phyloP scores from a whole-genome alignment of 495 filamentous ascomycete genomes.

The Letharia columbiana region DNA sequence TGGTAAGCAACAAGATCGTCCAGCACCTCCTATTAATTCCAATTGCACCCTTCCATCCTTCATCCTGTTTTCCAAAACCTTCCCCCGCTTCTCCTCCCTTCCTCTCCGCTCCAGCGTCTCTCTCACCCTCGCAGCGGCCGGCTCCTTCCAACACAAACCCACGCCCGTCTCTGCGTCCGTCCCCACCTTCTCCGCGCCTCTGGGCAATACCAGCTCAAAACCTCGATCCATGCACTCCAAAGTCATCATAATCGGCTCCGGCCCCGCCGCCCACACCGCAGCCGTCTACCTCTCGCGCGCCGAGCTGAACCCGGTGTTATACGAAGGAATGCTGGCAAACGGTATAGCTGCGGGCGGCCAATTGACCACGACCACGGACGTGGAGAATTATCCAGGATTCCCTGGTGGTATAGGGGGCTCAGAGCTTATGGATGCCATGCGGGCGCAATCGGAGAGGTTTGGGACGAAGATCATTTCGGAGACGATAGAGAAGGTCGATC shows the following conservation, averaged over 20 bases:
- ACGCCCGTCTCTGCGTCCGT: conserved; percentile 36
- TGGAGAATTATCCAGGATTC: conserved; percentile 97
- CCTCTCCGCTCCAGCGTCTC: conserved; percentile 51
- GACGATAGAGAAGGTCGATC: conserved; percentile 82
- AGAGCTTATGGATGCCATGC: conserved; percentile 92
- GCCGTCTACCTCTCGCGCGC: conserved; percentile 93
- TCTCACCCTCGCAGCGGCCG: conserved; percentile 56
- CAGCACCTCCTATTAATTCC: not conserved
- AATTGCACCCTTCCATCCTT: conserved; percentile 20
- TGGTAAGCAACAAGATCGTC: too few relatives aligned
- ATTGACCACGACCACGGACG: conserved; percentile 93
- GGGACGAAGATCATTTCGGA: conserved; percentile 87
- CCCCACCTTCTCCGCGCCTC: conserved; percentile 34
- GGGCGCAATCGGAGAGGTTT: conserved; percentile 80
- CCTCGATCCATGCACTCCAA: conserved; percentile 32
- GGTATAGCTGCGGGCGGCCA: conserved; percentile 94
- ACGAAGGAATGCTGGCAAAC: conserved; percentile 96
- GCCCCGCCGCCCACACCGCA: conserved; percentile 93
- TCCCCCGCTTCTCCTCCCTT: conserved; percentile 53
- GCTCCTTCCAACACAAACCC: conserved; percentile 50
- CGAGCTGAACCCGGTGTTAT: conserved; percentile 79
- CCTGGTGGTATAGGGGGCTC: conserved; percentile 74
- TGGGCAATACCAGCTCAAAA: conserved; percentile 35
- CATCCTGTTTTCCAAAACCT: conserved; percentile 83
- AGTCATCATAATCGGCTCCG: conserved; percentile 67